Conservation (phyloP, 2,329 filamentous ascomycete species). For the Trichoderma afroharzianum region DNA sequence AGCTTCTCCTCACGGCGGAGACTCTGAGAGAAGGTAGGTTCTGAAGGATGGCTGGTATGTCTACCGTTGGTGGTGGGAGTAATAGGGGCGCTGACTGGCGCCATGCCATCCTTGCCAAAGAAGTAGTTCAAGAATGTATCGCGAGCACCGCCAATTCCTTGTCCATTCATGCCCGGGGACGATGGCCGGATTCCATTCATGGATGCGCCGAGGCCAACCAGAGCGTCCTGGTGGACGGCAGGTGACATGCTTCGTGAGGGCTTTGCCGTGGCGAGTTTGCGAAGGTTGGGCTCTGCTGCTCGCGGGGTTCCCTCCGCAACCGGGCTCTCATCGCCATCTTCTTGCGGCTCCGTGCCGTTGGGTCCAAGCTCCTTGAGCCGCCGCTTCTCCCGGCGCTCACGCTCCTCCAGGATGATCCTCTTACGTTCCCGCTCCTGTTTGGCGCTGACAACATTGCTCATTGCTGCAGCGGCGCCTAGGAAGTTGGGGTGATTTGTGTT, state of each 20-base stretch:
- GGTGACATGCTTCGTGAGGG: conserved; percentile 78
- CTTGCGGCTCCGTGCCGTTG: conserved; percentile 72
- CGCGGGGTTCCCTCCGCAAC: conserved; percentile 43
- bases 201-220: conserved; percentile 57
- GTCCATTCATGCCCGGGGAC: conserved; percentile 56
- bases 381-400: conserved; percentile 77
- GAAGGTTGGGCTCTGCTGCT: conserved; percentile 44
- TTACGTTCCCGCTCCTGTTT: conserved; percentile 94
- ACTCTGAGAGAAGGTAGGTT: conserved; percentile 80
- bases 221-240: conserved; percentile 67
- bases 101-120: conserved; percentile 86
- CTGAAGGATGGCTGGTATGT: conserved; percentile 73
- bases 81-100: conserved; percentile 35
- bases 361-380: conserved; percentile 77
- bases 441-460: conserved; percentile 92
- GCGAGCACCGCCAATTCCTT: conserved; percentile 59
- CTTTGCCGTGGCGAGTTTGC: conserved; percentile 31
- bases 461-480: conserved; percentile 90
- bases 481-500: conserved; percentile 99
- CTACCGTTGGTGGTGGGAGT: conserved; percentile 38
- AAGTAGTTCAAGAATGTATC: conserved; percentile 99
- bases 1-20: conserved; percentile 67
- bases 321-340: conserved; percentile 54
- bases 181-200: conserved; percentile 56
- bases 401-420: conserved; percentile 73